Evolutionary conservation across 2,329 filamentous ascomycete genomes (phyloP), one percentile per base, ranked within the genome.

Genomic region (Teratosphaeria zuluensis): DNA sequence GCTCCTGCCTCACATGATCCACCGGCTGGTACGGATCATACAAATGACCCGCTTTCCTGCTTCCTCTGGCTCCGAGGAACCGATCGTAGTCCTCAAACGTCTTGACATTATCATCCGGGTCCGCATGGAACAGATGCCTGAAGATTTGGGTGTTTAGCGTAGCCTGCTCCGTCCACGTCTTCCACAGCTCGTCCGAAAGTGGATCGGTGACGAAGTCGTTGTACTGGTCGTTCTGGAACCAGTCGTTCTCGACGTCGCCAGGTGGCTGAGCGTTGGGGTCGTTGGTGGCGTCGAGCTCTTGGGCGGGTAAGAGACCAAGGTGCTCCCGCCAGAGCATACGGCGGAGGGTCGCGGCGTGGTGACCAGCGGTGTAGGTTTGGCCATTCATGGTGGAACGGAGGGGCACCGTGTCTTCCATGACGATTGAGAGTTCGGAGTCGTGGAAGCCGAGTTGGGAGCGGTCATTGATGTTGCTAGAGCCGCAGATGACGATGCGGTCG

Each of bases 241-340:
- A 88, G 38, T 83, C 75, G 74, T 96, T 96, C 55, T 83, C 81
- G 53, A 82, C 83, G 55, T 83, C 81, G 59, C 81, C 81, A 1
- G 92, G 84, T 0, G 90, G 89, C 56, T 86, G 84, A 66, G 90
- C 92, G 74, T 96, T 96, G 57, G 81, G 79, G 66, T 88, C 82
- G 4, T 86, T 80, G 2, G 74, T 76, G 60, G 87, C 88, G 66
- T 86, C 84, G 52, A 84, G 76, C 35, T 79, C 77, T 72, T 96
- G 90, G 8, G 89, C 80, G 0, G 87, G 84, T 2, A 96, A 74
- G 3, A 96, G 79, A 0, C 92, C 92, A 12, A 96, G 77, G 71
- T 97, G 92, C 74, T 96, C 92, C 52, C 91, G 85, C 89, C 90
- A 95, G 6, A 96, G 81, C 66, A 89, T 89, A 19, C 89, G 83